Base-by-base conservation (phyloP, 1,284 basidiomycete species). In the Ceratobasidium sp. region DNA sequence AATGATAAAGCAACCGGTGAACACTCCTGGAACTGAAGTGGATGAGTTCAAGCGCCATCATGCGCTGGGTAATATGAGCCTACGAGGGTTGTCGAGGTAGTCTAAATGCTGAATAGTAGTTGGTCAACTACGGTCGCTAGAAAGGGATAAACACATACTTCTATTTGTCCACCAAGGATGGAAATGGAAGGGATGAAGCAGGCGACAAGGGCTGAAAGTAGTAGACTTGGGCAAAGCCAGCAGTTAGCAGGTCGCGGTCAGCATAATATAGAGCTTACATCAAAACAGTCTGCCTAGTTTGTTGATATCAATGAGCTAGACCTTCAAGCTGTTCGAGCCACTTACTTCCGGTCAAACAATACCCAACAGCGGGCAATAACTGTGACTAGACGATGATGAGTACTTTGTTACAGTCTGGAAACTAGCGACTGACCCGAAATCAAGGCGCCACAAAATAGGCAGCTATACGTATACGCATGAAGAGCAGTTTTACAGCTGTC, bases 311-410 rank as follows among this genome's bases (percentile, higher is more conserved):
- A 42, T 12, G n/a, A 20, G 4, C n/a, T 18, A 1, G 3, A 23
- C 1, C 3, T n/a, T 39, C 3, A 46, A 28, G 3, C 5, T 46
- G 20, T 33, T 18, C 20, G 46, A 66, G n/a, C 1, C 23, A 55
- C 71, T 51, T 28, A 73, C 71, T 63, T 20, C 26, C 46, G 58
- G 44, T 26, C 42, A 39, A 61, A 73, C 23, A 73, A 56, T 18
- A 56, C 71, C 71, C 71, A 73, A 40, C 71, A 73, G 26, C 71
- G 71, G 5, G 46, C 42, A 12, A 63, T 5, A 15, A 66, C 42
- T 23, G 20, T 66, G 40, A 46, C 63, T 66, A n/a, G 6, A 66
- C 4, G 7, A 66, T 10, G 33, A n/a, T 23, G 10, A 28, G 9
- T 23, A 23, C 18, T 46, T 3, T 10, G 20, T 7, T 1, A 0